phyloP scores from a whole-genome alignment of 345 rosid genomes.

The Orychophragmus violaceus region DNA sequence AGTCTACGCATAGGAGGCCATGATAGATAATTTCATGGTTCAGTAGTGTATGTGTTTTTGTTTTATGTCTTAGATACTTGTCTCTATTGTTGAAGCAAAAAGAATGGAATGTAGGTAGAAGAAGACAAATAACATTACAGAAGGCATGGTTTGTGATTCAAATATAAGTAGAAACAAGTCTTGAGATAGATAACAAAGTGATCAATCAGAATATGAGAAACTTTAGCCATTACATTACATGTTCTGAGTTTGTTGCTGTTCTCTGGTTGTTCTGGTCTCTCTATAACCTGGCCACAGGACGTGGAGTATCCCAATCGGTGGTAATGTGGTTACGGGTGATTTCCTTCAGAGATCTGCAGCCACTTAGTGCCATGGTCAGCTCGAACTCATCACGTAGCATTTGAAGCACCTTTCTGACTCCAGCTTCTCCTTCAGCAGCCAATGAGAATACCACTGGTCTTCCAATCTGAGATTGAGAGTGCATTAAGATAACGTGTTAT shows the following conservation, averaged over 20 bases:
- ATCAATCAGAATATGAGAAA: constrained; percentile 5
- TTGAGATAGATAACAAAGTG: background rate
- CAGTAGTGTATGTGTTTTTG: background rate
- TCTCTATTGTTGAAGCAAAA: background rate
- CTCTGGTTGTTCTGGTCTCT: background rate
- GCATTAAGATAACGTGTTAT: background rate
- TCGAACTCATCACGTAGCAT: constrained; percentile 88
- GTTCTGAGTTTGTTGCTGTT: constrained; percentile 5
- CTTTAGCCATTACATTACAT: constrained; percentile 1
- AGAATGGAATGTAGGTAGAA: background rate
- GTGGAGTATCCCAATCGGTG: constrained; percentile 67
- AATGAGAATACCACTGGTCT: constrained; percentile 81
- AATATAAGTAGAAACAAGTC: constrained; percentile 18
- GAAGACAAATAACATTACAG: constrained; percentile 18
- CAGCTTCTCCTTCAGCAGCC: constrained; percentile 86
- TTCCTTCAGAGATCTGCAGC: constrained; percentile 79
- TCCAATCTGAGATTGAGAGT: constrained; percentile 52
- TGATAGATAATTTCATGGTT: background rate
- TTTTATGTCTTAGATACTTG: background rate
- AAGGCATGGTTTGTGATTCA: background rate
- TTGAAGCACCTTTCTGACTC: constrained; percentile 64
- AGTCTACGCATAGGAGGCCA: background rate
- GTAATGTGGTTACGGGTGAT: constrained; percentile 69
- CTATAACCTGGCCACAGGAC: constrained; percentile 40
- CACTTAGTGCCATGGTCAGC: constrained; percentile 85